phyloP scores from a whole-genome alignment of 208 protist genomes.

The Vickermania ingenoplastis region DNA sequence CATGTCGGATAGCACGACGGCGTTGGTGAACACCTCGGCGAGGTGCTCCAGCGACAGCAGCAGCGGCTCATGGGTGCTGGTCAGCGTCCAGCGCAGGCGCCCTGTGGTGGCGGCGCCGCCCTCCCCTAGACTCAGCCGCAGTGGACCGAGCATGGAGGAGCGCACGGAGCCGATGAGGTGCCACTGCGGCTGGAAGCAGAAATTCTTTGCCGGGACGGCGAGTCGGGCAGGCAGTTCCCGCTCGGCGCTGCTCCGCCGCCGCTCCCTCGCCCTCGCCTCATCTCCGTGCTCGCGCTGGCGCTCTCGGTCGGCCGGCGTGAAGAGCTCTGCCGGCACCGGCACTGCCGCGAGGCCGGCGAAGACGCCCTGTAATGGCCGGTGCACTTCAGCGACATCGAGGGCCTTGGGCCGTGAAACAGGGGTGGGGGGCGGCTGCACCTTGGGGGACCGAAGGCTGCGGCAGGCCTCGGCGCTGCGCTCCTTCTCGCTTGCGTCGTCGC shows the following conservation, averaged over 20 bases:
- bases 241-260: no score
- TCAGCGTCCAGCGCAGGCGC: not conserved
- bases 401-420: not conserved
- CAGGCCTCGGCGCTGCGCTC: not conserved
- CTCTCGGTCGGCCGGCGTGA: slow-evolving; percentile 1
- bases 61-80: not conserved
- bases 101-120: not conserved
- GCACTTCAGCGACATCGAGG: no score
- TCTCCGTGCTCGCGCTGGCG: not conserved
- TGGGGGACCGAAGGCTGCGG: not conserved
- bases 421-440: not conserved
- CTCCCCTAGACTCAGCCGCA: not conserved
- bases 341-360: slow-evolving; percentile 13
- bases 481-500: not conserved
- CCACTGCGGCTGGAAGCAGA: slow-evolving; percentile 56
- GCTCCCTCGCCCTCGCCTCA: no score
- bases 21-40: not conserved
- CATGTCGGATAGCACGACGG: not conserved
- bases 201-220: not conserved
- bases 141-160: slow-evolving; percentile 21
- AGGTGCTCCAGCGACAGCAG: not conserved
- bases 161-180: slow-evolving; percentile 67
- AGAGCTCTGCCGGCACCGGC: slow-evolving; percentile 10
- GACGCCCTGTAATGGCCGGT: no score
- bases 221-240: no score